phyloP scores from a whole-genome alignment of 352 stramenopile genomes.

The Phytophthora niederhauseri region DNA sequence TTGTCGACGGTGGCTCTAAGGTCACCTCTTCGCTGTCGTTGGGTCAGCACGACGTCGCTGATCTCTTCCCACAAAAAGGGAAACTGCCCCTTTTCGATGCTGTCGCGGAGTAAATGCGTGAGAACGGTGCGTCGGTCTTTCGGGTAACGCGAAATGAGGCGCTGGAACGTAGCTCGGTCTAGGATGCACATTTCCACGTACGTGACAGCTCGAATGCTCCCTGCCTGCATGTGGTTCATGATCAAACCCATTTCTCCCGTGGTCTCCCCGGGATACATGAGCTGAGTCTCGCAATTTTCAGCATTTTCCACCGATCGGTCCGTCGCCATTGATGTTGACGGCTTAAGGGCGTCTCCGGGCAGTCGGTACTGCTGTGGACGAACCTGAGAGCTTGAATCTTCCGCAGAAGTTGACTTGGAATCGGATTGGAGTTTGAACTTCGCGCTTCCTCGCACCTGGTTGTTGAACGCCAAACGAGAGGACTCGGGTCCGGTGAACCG shows the following conservation, averaged over 20 bases:
- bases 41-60: not conserved
- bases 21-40: slow-evolving; percentile 3
- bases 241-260: not conserved
- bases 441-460: not conserved
- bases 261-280: not conserved
- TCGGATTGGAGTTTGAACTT: slow-evolving; percentile 1
- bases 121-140: slow-evolving; percentile 2
- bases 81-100: slow-evolving; percentile 8
- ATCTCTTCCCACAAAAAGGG: slow-evolving; percentile 8
- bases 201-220: slow-evolving; percentile 3
- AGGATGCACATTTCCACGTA: slow-evolving; percentile 11
- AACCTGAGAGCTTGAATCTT: not conserved
- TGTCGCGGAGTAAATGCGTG: not conserved
- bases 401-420: not conserved
- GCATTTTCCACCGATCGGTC: not conserved
- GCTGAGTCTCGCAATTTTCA: not conserved
- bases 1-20: not conserved
- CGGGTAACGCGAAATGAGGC: slow-evolving; percentile 9
- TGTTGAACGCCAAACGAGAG: not conserved
- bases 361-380: not conserved
- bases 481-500: not conserved
- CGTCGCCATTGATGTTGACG: not conserved
- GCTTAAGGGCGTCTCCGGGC: not conserved
- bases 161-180: slow-evolving; percentile 6
- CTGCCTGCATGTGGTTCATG: slow-evolving; percentile 2